Conservation (phyloP, 2,329 filamentous ascomycete species). For the Epichloe bromicola region DNA sequence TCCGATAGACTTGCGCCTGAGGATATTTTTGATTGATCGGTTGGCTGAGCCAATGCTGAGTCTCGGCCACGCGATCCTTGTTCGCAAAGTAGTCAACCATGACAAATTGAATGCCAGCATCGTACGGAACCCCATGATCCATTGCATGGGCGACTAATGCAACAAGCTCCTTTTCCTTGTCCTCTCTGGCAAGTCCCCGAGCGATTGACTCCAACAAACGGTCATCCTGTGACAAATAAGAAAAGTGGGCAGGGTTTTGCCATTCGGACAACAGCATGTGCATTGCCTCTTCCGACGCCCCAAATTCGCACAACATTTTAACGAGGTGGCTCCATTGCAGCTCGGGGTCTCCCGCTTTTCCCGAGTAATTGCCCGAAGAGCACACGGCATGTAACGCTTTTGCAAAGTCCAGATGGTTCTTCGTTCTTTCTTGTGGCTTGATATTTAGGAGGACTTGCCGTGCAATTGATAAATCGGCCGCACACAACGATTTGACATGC, state of each 20-base stretch:
- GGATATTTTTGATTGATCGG: constrained; percentile 24
- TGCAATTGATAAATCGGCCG: constrained; percentile 31
- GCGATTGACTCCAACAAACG: constrained; percentile 17
- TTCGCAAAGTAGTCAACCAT: constrained; percentile 51
- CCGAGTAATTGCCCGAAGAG: constrained; percentile 10
- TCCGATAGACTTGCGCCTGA: constrained; percentile 14
- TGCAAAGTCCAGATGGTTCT: constrained; percentile 35
- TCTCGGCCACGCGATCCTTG: constrained; percentile 42
- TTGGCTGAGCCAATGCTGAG: constrained; percentile 54
- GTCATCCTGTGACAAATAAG: constrained; percentile 10
- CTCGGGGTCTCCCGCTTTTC: constrained; percentile 9
- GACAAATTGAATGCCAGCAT: constrained; percentile 33
- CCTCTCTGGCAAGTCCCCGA: constrained; percentile 48
- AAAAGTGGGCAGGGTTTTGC: constrained; percentile 12
- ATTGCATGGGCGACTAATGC: constrained; percentile 40
- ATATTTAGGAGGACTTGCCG: constrained; percentile 28
- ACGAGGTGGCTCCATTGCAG: constrained; percentile 19
- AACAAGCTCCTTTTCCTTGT: constrained; percentile 43
- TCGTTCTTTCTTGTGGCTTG: constrained; percentile 28
- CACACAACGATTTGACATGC: constrained; percentile 19
- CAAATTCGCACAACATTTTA: constrained; percentile 37
- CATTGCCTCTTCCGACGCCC: constrained; percentile 40
- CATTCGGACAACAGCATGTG: constrained; percentile 26
- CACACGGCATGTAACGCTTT: constrained; percentile 26
- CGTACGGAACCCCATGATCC: constrained; percentile 30